Conservation (phyloP, 2,329 filamentous ascomycete species). For the Ceratocystis diversiconidia region DNA sequence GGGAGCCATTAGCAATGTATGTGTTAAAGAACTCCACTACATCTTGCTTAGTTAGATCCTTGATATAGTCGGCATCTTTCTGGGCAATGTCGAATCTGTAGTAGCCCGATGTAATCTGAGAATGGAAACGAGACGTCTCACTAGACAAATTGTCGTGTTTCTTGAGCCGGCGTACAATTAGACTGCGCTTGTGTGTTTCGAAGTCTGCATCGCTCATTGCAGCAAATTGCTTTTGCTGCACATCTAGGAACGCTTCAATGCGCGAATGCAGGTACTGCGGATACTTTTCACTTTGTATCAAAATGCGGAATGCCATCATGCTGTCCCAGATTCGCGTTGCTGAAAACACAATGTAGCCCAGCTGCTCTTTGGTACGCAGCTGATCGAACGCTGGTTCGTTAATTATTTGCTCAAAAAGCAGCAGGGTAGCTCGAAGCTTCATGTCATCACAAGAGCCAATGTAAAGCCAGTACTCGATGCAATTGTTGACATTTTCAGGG, state of each 20-base stretch:
- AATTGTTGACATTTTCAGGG: constrained; percentile 78
- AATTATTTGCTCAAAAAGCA: constrained; percentile 77
- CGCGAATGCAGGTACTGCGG: constrained; percentile 72
- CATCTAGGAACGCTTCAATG: constrained; percentile 69
- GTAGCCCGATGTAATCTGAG: constrained; percentile 67
- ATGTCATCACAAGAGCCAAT: constrained; percentile 56
- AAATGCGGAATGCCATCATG: constrained; percentile 71
- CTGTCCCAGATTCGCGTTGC: constrained; percentile 58
- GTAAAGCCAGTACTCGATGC: constrained; percentile 64
- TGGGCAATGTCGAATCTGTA: constrained; percentile 79
- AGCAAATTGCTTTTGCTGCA: constrained; percentile 50
- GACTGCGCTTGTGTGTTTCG: constrained; percentile 76
- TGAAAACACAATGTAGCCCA: constrained; percentile 91
- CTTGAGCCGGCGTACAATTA: constrained; percentile 75
- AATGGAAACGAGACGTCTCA: constrained; percentile 64
- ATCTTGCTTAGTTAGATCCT: constrained; percentile 61
- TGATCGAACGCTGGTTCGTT: constrained; percentile 92
- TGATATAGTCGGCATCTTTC: constrained; percentile 61
- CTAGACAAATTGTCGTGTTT: constrained; percentile 84
- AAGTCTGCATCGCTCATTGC: constrained; percentile 75
- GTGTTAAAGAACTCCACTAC: constrained; percentile 65
- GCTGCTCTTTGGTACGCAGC: constrained; percentile 88
- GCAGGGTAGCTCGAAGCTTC: constrained; percentile 56
- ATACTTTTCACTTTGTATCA: constrained; percentile 84
- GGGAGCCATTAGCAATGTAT: constrained; percentile 62